Evolutionary conservation across 1,284 basidiomycete genomes (phyloP), one percentile per base, ranked within the genome.

Genomic region (Fomitopsis palustris): DNA sequence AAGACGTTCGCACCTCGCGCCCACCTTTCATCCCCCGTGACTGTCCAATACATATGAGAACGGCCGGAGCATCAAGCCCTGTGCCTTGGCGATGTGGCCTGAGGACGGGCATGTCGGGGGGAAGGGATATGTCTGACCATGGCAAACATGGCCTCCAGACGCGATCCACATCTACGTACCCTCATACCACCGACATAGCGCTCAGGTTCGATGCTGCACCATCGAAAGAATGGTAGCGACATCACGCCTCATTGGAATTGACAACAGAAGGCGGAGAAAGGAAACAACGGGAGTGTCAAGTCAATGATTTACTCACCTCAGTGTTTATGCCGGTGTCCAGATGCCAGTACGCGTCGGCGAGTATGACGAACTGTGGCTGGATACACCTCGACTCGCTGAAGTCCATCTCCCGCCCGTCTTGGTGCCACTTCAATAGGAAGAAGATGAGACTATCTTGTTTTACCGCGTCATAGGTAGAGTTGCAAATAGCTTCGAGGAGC

Each of bases 311-410:
- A 81, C 87, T 64, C 70, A 90, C 88, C 53, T 78, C 68, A 56
- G 88, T 70, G 47, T 85, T 76, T 21, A 79, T 74, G n/a, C 86
- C 88, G 3, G 82, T 78, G 72, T 93, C 90, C 64, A 93, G 73
- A 67, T 82, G 75, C 88, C 89, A 93, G 74, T 92, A 93, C 66
- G 90, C 90, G 72, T 91, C 87, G 23, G 87, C 82, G 49, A 92
- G 77, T 9, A 81, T 77, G 16, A 81, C 77, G 65, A 91, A 92
- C 65, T 91, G 89, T 2, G 88, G 86, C 7, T 87, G 84, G 60
- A 92, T 86, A 63, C 80, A 82, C 39, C 79, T 76, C 39, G 83
- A 79, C 43, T 78, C 72, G 56, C 76, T 75, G 66, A 86, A 92
- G 29, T 70, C 73, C 27, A 72, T 74, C 66, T 87, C 87, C 41